Percentiles rank a stretch among this genome's conserved stretches.
These are phyloP conservation scores for Helicostylum pulchrum DNA, from an alignment of 192 early-diverging fungal genomes.

Conservation along the genomic window DNA sequence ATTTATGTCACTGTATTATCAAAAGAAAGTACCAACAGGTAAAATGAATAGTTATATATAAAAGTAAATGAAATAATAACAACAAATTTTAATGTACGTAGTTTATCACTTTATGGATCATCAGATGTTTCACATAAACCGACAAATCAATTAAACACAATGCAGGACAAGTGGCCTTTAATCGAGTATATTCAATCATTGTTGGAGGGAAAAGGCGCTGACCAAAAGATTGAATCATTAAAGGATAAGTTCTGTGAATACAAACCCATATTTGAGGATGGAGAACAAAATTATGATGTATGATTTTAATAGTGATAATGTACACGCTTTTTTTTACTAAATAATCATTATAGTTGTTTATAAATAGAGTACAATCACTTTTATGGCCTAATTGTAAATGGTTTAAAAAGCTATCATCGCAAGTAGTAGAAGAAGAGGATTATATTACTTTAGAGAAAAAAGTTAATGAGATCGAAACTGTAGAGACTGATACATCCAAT, in stretches of 20 bases:
- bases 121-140: neutral
- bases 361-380: no score
- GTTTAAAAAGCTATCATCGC: constrained; percentile 27
- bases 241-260: constrained; percentile 23
- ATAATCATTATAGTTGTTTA: constrained; percentile 3
- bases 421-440: constrained; percentile 13
- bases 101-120: neutral
- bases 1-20: constrained; percentile 30
- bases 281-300: constrained; percentile 6
- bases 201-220: constrained; percentile 17
- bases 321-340: neutral
- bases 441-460: constrained; percentile 12
- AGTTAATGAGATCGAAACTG: neutral
- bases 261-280: constrained; percentile 23
- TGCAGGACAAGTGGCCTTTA: constrained; percentile 16
- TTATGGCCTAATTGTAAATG: constrained; percentile 42
- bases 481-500: constrained; percentile 8
- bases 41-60: constrained; percentile 2
- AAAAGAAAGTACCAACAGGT: constrained; percentile 11
- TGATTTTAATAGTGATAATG: neutral
- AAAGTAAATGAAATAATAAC: neutral
- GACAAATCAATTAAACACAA: neutral
- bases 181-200: constrained; percentile 17
- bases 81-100: neutral
- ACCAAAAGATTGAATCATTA: constrained; percentile 5